phyloP scores from a whole-genome alignment of 306 rosid species.

The Geum urbanum region DNA sequence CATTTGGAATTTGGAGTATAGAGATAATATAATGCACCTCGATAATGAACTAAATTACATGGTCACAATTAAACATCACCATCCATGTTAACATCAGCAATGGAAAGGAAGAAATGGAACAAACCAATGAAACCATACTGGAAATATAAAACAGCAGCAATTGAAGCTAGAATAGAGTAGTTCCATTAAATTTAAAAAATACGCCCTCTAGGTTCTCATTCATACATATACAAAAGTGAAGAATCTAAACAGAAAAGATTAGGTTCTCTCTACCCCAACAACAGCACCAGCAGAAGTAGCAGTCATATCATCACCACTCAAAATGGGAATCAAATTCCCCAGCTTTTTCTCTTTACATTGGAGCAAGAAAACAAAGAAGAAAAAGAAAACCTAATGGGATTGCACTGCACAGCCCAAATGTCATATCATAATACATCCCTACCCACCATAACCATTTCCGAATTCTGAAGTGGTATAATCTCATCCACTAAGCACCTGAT shows the following conservation, averaged over 20 bases:
- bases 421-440: slow-evolving; percentile 26
- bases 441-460: slow-evolving; percentile 6
- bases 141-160: neutral
- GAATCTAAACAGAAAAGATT: slow-evolving; percentile 25
- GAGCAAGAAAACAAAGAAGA: slow-evolving; percentile 2
- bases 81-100: neutral
- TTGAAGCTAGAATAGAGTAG: neutral
- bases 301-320: slow-evolving; percentile 46
- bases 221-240: slow-evolving; percentile 41
- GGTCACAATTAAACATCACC: neutral
- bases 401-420: slow-evolving; percentile 22
- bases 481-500: slow-evolving; percentile 35
- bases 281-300: slow-evolving; percentile 19
- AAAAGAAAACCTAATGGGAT: slow-evolving; percentile 33
- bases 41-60: neutral
- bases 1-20: neutral
- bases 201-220: slow-evolving; percentile 45
- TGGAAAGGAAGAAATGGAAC: neutral
- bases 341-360: slow-evolving; percentile 15
- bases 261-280: slow-evolving; percentile 32
- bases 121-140: neutral
- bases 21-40: neutral
- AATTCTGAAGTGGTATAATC: slow-evolving; percentile 29
- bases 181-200: slow-evolving; percentile 35
- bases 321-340: slow-evolving; percentile 68